Conservation (phyloP, 805 yeast genomes). For the Brettanomyces anomalus region DNA sequence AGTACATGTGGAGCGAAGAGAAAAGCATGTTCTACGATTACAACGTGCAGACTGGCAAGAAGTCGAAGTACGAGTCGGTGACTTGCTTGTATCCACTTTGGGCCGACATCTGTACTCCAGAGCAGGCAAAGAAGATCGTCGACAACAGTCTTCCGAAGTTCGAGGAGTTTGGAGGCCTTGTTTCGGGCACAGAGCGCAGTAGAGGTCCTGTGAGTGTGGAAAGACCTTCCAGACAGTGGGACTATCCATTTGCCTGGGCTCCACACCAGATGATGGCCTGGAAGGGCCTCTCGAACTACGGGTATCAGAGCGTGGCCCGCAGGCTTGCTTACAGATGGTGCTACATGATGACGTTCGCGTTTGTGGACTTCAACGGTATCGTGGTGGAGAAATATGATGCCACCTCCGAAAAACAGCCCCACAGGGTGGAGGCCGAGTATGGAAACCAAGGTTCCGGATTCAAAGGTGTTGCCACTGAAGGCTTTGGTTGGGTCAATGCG, state of each 20-base stretch:
- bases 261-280: slow-evolving; percentile 95
- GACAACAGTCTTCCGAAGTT: slow-evolving; percentile 51
- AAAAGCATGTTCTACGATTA: slow-evolving; percentile 79
- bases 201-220: slow-evolving; percentile 62
- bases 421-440: slow-evolving; percentile 88
- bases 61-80: slow-evolving; percentile 69
- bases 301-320: slow-evolving; percentile 52
- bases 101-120: slow-evolving; percentile 59
- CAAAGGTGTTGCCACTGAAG: slow-evolving; percentile 90
- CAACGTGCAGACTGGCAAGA: slow-evolving; percentile 47
- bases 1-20: slow-evolving; percentile 77
- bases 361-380: slow-evolving; percentile 87
- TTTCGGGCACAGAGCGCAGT: slow-evolving; percentile 68
- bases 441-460: slow-evolving; percentile 94
- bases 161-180: slow-evolving; percentile 85
- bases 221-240: slow-evolving; percentile 95
- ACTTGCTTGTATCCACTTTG: slow-evolving; percentile 91
- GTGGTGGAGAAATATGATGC: slow-evolving; percentile 96
- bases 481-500: slow-evolving; percentile 98
- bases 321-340: slow-evolving; percentile 83
- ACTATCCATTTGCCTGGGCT: slow-evolving; percentile 97
- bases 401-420: slow-evolving; percentile 73
- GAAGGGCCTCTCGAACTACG: slow-evolving; percentile 75
- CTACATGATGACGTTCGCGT: slow-evolving; percentile 79
- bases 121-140: slow-evolving; percentile 62